phyloP scores from a whole-genome alignment of 345 rosid genomes.

The Gossypium australe region DNA sequence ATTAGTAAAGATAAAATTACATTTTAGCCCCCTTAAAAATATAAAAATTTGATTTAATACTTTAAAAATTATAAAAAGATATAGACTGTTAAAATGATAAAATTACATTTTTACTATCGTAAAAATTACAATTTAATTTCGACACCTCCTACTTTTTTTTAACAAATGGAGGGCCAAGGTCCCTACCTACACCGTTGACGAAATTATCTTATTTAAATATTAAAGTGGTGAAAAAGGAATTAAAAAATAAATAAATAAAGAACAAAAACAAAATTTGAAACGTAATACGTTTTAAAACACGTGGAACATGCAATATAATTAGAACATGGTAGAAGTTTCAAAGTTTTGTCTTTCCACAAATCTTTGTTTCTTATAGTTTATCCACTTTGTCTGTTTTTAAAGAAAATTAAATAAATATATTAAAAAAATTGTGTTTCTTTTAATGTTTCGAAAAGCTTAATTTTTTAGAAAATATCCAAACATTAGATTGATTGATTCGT shows the following conservation, averaged over 20 bases:
- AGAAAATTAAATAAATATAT: too few species aligned
- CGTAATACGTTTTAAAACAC: not conserved
- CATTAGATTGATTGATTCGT: not conserved
- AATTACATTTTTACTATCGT: too few species aligned
- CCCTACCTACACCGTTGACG: too few species aligned
- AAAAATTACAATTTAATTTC: too few species aligned
- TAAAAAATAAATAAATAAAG: too few species aligned
- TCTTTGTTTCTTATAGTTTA: not conserved
- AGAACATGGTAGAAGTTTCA: not conserved
- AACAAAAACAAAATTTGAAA: not conserved
- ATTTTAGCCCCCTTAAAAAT: too few species aligned
- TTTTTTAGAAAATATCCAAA: not conserved
- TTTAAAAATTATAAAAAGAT: too few species aligned
- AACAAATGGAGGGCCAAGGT: too few species aligned
- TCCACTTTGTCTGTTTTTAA: not conserved
- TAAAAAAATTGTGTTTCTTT: not conserved
- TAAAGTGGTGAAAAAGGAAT: not conserved
- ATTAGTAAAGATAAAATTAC: too few species aligned
- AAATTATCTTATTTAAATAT: not conserved
- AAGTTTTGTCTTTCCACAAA: not conserved
- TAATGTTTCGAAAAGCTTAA: not conserved
- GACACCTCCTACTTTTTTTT: accelerated
- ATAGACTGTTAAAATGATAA: too few species aligned
- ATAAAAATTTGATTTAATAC: too few species aligned
- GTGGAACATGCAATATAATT: not conserved